phyloP scores from a whole-genome alignment of 2,329 filamentous ascomycete species.

The Alternaria novae-zelandiae region DNA sequence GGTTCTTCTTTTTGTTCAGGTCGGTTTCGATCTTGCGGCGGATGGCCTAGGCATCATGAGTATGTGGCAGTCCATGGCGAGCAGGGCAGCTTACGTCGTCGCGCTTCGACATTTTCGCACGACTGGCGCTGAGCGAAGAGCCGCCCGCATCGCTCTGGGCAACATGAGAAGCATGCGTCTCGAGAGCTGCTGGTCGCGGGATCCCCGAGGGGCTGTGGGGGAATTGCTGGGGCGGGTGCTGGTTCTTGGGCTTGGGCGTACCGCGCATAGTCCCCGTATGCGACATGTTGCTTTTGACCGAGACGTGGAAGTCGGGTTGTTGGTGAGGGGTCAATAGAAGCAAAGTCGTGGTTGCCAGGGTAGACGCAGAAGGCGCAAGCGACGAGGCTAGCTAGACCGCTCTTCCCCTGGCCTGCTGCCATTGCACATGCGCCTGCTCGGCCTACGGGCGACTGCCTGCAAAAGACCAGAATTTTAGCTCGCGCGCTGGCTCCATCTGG shows the following conservation, averaged over 20 bases:
- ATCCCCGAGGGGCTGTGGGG: conserved; percentile 72
- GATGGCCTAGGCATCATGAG: conserved; percentile 72
- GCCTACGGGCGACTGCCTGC: not conserved
- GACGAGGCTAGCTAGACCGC: conserved; percentile 22
- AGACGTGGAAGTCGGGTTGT: conserved; percentile 25
- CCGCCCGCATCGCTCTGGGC: conserved; percentile 64
- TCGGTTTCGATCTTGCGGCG: conserved; percentile 96
- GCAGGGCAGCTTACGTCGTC: conserved; percentile 79
- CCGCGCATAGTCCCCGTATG: conserved; percentile 70
- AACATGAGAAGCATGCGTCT: conserved; percentile 55
- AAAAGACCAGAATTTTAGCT: not conserved
- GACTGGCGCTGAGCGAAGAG: conserved; percentile 86
- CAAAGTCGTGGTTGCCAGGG: conserved; percentile 30
- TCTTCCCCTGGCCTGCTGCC: not conserved
- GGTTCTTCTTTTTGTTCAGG: conserved; percentile 95
- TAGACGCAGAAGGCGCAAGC: conserved; percentile 24
- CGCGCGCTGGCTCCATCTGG: not conserved
- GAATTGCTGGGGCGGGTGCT: conserved; percentile 62
- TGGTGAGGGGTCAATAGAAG: conserved; percentile 26
- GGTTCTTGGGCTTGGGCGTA: conserved; percentile 73
- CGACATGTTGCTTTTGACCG: conserved; percentile 58
- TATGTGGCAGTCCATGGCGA: conserved; percentile 2
- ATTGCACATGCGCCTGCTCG: not conserved
- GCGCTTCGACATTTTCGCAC: conserved; percentile 94
- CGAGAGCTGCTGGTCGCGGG: conserved; percentile 74